phyloP scores from a whole-genome alignment of 345 rosid genomes.

The Brassica nigra region DNA sequence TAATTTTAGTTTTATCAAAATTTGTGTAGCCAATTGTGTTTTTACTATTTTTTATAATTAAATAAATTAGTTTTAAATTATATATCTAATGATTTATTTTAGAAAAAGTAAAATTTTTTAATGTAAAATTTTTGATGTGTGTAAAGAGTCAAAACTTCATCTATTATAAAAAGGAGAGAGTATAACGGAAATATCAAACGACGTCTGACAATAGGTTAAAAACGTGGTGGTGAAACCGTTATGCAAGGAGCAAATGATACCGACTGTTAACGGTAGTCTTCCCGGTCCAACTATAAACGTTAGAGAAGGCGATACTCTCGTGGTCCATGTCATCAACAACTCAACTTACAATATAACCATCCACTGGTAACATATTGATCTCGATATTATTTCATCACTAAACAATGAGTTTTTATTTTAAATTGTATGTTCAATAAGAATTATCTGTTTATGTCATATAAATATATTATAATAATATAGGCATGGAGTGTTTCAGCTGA shows the following conservation, averaged over 20 bases:
- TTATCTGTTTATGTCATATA: neutral
- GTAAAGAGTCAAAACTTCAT: no score
- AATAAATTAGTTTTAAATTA: no score
- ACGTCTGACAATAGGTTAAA: conserved; percentile 52
- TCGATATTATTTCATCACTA: neutral
- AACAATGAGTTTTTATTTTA: neutral
- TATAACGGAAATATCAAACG: neutral
- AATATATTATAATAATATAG: conserved; percentile 10
- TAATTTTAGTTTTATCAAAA: no score
- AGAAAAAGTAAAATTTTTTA: no score
- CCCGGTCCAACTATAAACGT: conserved; percentile 73
- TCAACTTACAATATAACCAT: conserved; percentile 78
- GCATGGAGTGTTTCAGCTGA: conserved; percentile 49
- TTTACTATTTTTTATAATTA: no score
- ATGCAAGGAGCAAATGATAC: conserved; percentile 58
- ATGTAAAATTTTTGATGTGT: no score
- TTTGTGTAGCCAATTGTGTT: no score
- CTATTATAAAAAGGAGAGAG: no score
- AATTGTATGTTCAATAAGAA: neutral
- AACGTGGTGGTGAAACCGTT: conserved; percentile 48
- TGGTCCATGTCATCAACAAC: conserved; percentile 64
- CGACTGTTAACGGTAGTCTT: conserved; percentile 63
- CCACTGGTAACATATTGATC: conserved; percentile 63
- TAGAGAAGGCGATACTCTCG: conserved; percentile 76
- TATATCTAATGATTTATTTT: no score